phyloP scores from a whole-genome alignment of 75 land plant genomes.

The Larix kaempferi region DNA sequence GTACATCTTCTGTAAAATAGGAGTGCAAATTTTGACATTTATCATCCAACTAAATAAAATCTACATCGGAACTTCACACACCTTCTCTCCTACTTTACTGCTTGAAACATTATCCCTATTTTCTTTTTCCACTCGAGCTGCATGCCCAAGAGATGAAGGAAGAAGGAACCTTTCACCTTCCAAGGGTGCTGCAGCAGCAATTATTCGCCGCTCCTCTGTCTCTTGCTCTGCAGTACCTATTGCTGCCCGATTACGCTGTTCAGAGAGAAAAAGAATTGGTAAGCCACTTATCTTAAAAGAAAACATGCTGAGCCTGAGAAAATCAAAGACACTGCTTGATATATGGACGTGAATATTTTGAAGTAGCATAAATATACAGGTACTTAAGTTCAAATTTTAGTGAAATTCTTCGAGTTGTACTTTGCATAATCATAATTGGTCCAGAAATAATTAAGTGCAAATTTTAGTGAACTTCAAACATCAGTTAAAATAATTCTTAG shows the following conservation, averaged over 20 bases:
- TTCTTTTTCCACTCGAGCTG: constrained; percentile 6
- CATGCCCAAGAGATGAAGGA: constrained; percentile 17
- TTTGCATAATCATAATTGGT: too few species aligned
- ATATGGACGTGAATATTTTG: too few species aligned
- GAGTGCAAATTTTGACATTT: not conserved
- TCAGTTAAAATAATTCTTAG: not conserved
- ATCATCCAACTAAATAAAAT: not conserved
- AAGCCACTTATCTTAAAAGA: not conserved
- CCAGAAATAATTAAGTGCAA: not conserved
- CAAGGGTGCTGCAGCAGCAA: constrained; percentile 37
- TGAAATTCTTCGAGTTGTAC: too few species aligned
- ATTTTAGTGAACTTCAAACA: not conserved
- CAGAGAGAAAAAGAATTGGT: constrained; percentile 5
- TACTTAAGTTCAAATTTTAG: too few species aligned
- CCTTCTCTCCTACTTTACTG: constrained; percentile 9
- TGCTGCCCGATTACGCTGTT: constrained; percentile 17
- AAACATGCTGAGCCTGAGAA: not conserved
- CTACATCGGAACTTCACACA: not conserved
- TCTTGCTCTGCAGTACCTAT: not conserved
- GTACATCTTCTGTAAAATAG: not conserved
- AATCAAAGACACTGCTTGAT: not conserved
- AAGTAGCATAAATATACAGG: too few species aligned
- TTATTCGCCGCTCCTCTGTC: constrained; percentile 29
- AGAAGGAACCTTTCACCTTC: constrained; percentile 42
- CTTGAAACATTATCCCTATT: not conserved